These are phyloP conservation scores for Botrytis medusae DNA, from an alignment of 2,329 filamentous ascomycete genomes.

Conservation along the genomic window DNA sequence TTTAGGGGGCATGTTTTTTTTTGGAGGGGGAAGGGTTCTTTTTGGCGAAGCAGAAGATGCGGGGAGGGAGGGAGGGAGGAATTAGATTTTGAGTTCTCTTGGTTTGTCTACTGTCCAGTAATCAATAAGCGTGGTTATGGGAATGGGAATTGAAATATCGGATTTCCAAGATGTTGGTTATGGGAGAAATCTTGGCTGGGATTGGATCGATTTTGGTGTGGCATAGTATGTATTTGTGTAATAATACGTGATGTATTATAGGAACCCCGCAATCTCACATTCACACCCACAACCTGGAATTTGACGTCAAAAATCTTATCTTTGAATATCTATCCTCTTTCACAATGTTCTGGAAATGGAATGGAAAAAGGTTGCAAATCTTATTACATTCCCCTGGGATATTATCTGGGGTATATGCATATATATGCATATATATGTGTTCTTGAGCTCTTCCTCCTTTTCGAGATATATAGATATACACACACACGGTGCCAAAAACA, in stretches of 20 bases:
- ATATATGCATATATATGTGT: too few species aligned
- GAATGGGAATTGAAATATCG: not conserved
- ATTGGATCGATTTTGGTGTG: too few species aligned
- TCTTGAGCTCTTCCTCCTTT: not conserved
- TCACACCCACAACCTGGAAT: not conserved
- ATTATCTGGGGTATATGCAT: too few species aligned
- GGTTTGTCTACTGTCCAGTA: too few species aligned
- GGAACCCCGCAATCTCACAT: not conserved
- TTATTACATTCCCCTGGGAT: not conserved
- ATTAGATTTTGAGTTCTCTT: not conserved
- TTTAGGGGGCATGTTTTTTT: conserved; percentile 25
- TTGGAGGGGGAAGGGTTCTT: not conserved
- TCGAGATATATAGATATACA: too few species aligned
- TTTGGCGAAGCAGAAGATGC: not conserved
- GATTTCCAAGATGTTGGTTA: not conserved
- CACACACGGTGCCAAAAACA: too few species aligned
- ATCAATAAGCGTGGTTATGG: not conserved
- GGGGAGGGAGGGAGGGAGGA: not conserved
- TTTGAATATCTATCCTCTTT: not conserved
- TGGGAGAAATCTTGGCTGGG: not conserved
- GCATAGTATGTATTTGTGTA: not conserved
- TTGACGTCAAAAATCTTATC: not conserved
- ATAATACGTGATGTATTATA: not conserved
- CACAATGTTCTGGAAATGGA: not conserved
- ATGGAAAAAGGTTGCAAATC: not conserved